Evolutionary conservation across 352 stramenopile species (phyloP).

Genomic region (Phytophthora ramorum): DNA sequence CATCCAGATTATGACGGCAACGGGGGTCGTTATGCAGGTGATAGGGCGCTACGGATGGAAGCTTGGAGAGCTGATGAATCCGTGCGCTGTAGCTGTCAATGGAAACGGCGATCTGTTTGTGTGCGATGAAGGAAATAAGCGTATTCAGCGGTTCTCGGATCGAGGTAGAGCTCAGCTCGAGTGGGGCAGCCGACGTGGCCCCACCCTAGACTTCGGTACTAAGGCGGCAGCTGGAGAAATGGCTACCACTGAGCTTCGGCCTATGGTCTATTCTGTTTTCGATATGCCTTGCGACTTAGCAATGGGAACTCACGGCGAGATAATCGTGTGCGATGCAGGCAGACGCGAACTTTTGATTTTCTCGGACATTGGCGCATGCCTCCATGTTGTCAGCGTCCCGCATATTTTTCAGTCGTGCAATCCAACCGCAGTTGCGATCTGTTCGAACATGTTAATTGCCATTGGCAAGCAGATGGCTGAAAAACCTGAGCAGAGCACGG

Average conservation of each 20-base stretch:
- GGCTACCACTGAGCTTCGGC: constrained; percentile 4
- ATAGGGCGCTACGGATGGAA: constrained; percentile 46
- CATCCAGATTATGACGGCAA: constrained; percentile 59
- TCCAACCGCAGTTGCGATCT: constrained; percentile 32
- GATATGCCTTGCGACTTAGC: constrained; percentile 23
- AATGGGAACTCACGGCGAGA: constrained; percentile 38
- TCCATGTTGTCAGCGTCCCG: constrained; percentile 31
- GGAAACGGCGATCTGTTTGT: constrained; percentile 63
- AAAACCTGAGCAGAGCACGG: background rate
- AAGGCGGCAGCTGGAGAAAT: background rate
- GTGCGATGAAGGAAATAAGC: constrained; percentile 66
- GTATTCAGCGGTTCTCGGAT: constrained; percentile 59
- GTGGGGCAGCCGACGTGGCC: constrained; percentile 49
- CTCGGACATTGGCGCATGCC: constrained; percentile 46
- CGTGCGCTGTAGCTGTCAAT: constrained; percentile 47
- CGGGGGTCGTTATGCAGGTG: constrained; percentile 44
- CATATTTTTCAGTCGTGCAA: constrained; percentile 10
- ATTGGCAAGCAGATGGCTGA: background rate
- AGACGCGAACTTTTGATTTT: constrained; percentile 49
- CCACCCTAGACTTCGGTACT: constrained; percentile 1
- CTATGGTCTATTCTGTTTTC: constrained; percentile 41
- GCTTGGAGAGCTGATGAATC: constrained; percentile 41
- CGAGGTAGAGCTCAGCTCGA: constrained; percentile 46
- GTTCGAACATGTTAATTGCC: constrained; percentile 24
- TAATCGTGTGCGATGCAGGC: constrained; percentile 53